phyloP scores from a whole-genome alignment of 805 yeast genomes.

The Kodamaea restingae region DNA sequence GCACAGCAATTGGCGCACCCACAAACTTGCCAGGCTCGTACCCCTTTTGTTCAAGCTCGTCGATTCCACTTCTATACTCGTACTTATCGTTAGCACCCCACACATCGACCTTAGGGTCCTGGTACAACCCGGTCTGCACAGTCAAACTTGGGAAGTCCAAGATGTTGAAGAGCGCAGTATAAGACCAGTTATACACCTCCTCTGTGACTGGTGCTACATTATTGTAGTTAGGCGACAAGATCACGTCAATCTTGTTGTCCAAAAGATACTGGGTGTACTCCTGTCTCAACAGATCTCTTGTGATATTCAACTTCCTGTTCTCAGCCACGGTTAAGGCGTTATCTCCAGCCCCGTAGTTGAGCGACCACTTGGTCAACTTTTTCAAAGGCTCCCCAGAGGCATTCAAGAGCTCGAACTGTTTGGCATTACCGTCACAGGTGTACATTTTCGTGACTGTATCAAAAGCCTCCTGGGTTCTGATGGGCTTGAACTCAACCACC shows the following conservation, averaged over 20 bases:
- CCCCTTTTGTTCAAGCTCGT: constrained; percentile 44
- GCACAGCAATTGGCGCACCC: constrained; percentile 55
- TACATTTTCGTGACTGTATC: constrained; percentile 57
- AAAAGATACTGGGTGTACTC: constrained; percentile 53
- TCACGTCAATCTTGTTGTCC: constrained; percentile 56
- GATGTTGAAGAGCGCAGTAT: constrained; percentile 70
- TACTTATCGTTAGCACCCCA: constrained; percentile 35
- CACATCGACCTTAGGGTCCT: constrained; percentile 51
- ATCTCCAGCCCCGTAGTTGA: constrained; percentile 58
- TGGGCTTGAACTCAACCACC: constrained; percentile 53
- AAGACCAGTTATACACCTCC: constrained; percentile 71
- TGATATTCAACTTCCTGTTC: constrained; percentile 49
- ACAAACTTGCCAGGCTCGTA: constrained; percentile 45
- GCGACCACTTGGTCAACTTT: constrained; percentile 59
- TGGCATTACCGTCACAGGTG: constrained; percentile 63
- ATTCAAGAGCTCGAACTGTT: constrained; percentile 47
- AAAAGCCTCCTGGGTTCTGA: constrained; percentile 53
- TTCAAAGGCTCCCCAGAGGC: constrained; percentile 68
- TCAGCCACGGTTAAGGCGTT: constrained; percentile 40
- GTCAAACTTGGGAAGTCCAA: constrained; percentile 66
- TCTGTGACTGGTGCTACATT: constrained; percentile 70
- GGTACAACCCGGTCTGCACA: constrained; percentile 59
- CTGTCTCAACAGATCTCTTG: constrained; percentile 57
- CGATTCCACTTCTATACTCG: constrained; percentile 44
- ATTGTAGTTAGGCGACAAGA: constrained; percentile 63